Percentiles rank a stretch among this genome's conserved stretches.
Evolutionary conservation across 164 flowering plant species (phyloP).

Genomic region (Hamamelis virginiana): DNA sequence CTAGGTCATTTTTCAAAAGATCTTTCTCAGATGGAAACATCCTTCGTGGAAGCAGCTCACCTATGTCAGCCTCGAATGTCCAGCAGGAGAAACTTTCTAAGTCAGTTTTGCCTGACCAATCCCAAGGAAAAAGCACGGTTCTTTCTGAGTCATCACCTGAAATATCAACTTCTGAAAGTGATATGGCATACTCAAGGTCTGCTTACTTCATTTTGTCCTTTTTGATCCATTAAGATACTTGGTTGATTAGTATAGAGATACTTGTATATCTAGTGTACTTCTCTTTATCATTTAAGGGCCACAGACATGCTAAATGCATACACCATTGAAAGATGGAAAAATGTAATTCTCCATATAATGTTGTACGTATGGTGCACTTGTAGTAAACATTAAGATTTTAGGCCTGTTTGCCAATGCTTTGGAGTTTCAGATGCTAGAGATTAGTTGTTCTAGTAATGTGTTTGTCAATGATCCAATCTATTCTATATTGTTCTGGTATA

Average conservation of each 20-base stretch:
- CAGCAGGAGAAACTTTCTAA: constrained; percentile 22
- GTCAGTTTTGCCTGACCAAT: constrained; percentile 19
- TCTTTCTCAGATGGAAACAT: constrained; percentile 50
- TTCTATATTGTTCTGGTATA: background rate
- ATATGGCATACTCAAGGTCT: constrained; percentile 39
- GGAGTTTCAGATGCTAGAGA: background rate
- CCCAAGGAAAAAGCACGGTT: constrained; percentile 15
- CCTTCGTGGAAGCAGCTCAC: constrained; percentile 30
- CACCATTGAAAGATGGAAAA: background rate
- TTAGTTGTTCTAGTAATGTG: too few species aligned
- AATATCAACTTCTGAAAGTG: constrained; percentile 39
- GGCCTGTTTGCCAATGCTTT: background rate
- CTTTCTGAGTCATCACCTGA: constrained; percentile 47
- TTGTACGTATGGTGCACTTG: background rate
- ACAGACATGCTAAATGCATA: background rate
- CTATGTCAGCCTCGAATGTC: constrained; percentile 19
- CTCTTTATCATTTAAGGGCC: background rate
- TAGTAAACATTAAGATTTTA: background rate
- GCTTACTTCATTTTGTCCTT: background rate
- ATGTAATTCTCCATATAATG: too few species aligned
- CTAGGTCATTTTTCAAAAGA: constrained; percentile 42
- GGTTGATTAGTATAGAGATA: background rate
- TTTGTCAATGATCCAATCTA: background rate
- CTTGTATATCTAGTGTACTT: background rate
- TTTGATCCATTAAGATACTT: too few species aligned